Base-by-base conservation (phyloP, 495 filamentous ascomycete species). In the Bathelium albidoporum region DNA sequence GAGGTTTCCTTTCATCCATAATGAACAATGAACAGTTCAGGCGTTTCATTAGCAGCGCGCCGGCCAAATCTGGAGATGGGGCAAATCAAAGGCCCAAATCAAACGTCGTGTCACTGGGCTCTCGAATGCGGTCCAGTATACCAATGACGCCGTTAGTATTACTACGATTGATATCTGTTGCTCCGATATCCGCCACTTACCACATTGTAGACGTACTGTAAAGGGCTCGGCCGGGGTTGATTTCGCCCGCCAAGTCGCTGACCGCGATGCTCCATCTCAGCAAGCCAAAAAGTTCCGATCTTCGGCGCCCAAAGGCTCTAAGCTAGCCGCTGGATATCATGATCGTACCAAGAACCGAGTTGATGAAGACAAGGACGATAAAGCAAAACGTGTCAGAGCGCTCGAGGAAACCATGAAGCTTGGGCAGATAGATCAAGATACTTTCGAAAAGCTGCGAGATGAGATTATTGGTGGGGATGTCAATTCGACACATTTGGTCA, bases 21-120 rank as follows among this genome's bases (percentile, higher is more conserved):
- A 98, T 98, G 94, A 96, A 98, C 73, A 97, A 97, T 82, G 82
- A 89, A 20, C 90, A 98, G 72, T 98, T 98, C 72, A 91, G 94
- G 59, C 86, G 88, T 61, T 84, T 98, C n/a, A 71, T 98, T 10
- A 76, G 85, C 44, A 81, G 82, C 62, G 81, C 75, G 1, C 69
- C 77, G 3, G 53, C 34, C 67, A 66, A 65, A 58, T 10, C 65
- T 59, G 26, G 71, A 68, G 64, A 73, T 71, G 69, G 55, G 59
- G 52, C 53, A n/a, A 68, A 69, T 58, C 72, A 73, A 55, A 73
- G 64, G 31, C 73, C 67, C 41, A 66, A 39, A 55, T 65, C 74
- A 67, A 68, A 62, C 61, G 72, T 70, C 59, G 71, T 72, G 0
- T 73, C 74, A 32, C 73, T 89, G 66, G 87, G 87, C 9, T 86